These are phyloP conservation scores for Tritrichomonas foetus DNA, from an alignment of 208 protist genomes.

Conservation along the genomic window DNA sequence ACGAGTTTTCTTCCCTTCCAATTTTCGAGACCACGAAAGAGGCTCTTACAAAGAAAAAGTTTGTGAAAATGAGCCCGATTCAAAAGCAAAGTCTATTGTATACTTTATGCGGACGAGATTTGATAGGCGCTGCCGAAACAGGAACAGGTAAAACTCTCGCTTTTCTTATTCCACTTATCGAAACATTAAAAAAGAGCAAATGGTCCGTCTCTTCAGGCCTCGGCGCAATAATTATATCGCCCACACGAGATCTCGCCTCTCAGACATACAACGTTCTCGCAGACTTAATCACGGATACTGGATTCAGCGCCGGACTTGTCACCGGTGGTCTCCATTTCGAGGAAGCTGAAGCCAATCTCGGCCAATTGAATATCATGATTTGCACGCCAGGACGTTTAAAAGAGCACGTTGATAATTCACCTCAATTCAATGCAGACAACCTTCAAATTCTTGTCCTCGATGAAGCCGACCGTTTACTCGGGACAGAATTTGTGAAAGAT, in stretches of 20 bases:
- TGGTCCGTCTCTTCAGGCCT: constrained; percentile 83
- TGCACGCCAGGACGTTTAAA: constrained; percentile 92
- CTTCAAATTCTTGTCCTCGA: constrained; percentile 77
- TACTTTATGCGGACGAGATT: constrained; percentile 82
- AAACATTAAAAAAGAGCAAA: constrained; percentile 75
- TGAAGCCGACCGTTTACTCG: constrained; percentile 93
- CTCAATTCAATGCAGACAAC: constrained; percentile 43
- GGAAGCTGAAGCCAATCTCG: constrained; percentile 74
- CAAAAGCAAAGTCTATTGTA: constrained; percentile 82
- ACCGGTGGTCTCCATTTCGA: constrained; percentile 90
- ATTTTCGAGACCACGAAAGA: constrained; percentile 35
- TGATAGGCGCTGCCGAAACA: constrained; percentile 93
- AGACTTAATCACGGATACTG: constrained; percentile 53
- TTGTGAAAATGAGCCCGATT: constrained; percentile 84
- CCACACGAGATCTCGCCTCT: constrained; percentile 89
- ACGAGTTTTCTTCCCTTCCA: neutral
- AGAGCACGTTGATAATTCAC: constrained; percentile 90
- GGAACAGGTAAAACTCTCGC: constrained; percentile 95
- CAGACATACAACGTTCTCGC: constrained; percentile 98
- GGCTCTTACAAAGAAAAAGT: constrained; percentile 64
- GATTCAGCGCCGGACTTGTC: constrained; percentile 63
- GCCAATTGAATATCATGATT: constrained; percentile 91
- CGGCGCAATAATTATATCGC: constrained; percentile 90
- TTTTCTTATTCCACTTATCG: constrained; percentile 87
- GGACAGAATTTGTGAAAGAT: constrained; percentile 87